Conservation (phyloP, 108 stramenopile genomes). For the Pelagomonas calceolata region DNA sequence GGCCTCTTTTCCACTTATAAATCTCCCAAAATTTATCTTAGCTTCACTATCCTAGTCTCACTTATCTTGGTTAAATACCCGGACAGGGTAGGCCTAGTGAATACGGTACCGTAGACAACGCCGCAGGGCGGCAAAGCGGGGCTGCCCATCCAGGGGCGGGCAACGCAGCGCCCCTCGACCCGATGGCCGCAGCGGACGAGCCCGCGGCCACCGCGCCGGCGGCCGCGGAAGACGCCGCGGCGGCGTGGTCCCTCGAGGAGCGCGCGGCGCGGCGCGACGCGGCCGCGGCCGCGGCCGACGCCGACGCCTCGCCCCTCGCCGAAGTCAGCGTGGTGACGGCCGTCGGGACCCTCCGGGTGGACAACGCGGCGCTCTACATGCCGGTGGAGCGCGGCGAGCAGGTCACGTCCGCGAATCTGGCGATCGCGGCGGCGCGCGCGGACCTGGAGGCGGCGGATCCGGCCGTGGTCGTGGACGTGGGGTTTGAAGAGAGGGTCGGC, state of each 20-base stretch:
- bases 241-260: slow-evolving; percentile 4
- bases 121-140: too few species aligned
- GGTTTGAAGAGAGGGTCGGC: background rate
- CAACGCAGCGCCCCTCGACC: slow-evolving; percentile 7
- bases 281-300: background rate
- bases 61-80: too few species aligned
- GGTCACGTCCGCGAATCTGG: background rate
- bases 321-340: background rate
- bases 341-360: too few species aligned
- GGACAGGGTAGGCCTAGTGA: too few species aligned
- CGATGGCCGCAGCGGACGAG: background rate
- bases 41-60: too few species aligned
- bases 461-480: background rate
- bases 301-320: slow-evolving; percentile 2
- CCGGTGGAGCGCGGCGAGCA: slow-evolving; percentile 11
- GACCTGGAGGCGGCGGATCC: background rate
- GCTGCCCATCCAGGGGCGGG: too few species aligned
- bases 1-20: too few species aligned
- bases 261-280: slow-evolving; percentile 4
- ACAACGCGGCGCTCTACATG: slow-evolving; percentile 1
- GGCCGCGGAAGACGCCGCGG: background rate
- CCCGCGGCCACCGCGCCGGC: background rate
- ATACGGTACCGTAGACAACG: too few species aligned
- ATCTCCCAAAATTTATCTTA: too few species aligned
- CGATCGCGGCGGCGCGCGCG: background rate